These are phyloP conservation scores for Xylaria longipes DNA, from an alignment of 495 filamentous ascomycete genomes.

Conservation along the genomic window DNA sequence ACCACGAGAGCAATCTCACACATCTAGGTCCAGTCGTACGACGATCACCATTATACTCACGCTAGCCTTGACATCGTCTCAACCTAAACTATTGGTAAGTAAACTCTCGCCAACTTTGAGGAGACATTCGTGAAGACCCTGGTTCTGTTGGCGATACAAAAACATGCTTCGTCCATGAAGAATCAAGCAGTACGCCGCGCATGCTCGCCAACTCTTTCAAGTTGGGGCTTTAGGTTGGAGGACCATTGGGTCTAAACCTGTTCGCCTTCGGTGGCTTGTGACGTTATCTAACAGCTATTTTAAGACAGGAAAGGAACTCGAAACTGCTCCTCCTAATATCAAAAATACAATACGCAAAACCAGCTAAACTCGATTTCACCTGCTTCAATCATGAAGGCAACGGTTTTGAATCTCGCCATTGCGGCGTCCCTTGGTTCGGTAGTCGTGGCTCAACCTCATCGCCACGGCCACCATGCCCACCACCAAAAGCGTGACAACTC, in stretches of 20 bases:
- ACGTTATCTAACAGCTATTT: neutral
- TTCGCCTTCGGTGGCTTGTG: neutral
- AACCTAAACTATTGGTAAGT: neutral
- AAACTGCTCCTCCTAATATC: neutral
- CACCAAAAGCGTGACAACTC: conserved; percentile 45
- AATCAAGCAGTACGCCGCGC: neutral
- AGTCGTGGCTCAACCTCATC: conserved; percentile 55
- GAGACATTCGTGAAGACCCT: neutral
- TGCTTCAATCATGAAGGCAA: conserved; percentile 55
- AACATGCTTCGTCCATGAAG: neutral
- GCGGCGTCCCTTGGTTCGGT: conserved; percentile 53
- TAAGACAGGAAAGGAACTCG: neutral
- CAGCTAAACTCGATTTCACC: conserved; percentile 21
- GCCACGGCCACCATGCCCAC: conserved; percentile 50
- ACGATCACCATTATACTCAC: neutral
- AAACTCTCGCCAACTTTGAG: neutral
- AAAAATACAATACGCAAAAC: neutral
- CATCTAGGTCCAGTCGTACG: conserved; percentile 13
- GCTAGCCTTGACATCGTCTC: neutral
- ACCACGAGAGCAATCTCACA: conserved; percentile 26
- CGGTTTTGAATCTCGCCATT: conserved; percentile 50
- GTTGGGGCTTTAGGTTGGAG: neutral
- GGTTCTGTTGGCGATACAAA: neutral
- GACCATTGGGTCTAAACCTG: neutral
- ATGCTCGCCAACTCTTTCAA: neutral